phyloP scores from a whole-genome alignment of 768 basidiomycete genomes.

The Multifurca ochricompacta region DNA sequence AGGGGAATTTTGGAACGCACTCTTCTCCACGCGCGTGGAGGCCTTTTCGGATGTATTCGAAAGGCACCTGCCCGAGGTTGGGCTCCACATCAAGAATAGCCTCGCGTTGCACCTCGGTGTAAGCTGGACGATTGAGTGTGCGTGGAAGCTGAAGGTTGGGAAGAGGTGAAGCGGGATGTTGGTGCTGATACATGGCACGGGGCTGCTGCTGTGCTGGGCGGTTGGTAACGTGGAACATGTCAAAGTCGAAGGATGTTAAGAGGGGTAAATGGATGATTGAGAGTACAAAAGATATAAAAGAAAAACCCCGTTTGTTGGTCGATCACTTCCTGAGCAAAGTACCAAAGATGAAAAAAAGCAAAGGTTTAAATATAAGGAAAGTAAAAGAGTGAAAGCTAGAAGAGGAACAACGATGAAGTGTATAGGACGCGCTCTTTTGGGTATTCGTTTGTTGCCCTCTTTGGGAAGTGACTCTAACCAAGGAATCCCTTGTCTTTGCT shows the following conservation, averaged over 20 bases:
- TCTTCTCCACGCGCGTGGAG: slow-evolving; percentile 39
- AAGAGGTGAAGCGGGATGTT: slow-evolving; percentile 22
- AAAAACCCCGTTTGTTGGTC: neutral
- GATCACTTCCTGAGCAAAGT: slow-evolving; percentile 21
- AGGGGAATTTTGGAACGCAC: slow-evolving; percentile 28
- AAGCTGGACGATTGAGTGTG: slow-evolving; percentile 55
- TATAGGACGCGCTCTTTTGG: slow-evolving; percentile 12
- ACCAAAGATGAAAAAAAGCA: neutral
- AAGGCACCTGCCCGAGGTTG: slow-evolving; percentile 42
- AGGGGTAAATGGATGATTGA: neutral
- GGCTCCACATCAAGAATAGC: slow-evolving; percentile 49
- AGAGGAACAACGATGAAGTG: slow-evolving; percentile 16
- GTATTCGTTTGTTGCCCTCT: slow-evolving; percentile 19
- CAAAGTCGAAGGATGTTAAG: neutral
- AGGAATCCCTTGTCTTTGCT: slow-evolving; percentile 3
- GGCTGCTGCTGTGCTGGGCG: slow-evolving; percentile 15
- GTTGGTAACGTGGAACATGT: slow-evolving; percentile 19
- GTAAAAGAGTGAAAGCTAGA: slow-evolving; percentile 12
- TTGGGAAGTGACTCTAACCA: slow-evolving; percentile 5
- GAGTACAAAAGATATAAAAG: neutral
- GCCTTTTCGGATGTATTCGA: slow-evolving; percentile 54
- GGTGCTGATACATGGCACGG: slow-evolving; percentile 20
- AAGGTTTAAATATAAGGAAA: slow-evolving; percentile 20
- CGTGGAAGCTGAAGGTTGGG: slow-evolving; percentile 62
- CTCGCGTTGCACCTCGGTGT: slow-evolving; percentile 47